Conservation (phyloP, 805 yeast species). For the Yarrowia sp. region DNA sequence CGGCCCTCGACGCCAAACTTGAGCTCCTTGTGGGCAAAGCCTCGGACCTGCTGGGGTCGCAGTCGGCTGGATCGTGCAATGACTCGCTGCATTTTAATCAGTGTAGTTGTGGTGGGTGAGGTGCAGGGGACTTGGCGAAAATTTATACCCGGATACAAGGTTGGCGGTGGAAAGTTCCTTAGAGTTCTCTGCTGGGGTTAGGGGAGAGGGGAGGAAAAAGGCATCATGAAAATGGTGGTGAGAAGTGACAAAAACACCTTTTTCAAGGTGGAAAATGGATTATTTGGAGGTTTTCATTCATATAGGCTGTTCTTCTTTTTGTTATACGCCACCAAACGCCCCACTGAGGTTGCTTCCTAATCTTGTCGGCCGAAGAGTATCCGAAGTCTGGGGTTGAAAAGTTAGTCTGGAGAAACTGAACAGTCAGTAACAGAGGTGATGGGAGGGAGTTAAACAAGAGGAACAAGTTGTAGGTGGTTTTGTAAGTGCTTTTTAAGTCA, state of each 20-base stretch:
- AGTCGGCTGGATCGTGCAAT: slow-evolving; percentile 30
- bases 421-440: too few relatives aligned
- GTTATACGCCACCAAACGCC: too few relatives aligned
- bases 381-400: slow-evolving; percentile 26
- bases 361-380: slow-evolving; percentile 17
- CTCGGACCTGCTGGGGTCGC: slow-evolving; percentile 37
- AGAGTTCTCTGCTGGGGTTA: slow-evolving; percentile 27
- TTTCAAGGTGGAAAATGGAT: too few relatives aligned
- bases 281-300: too few relatives aligned
- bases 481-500: too few relatives aligned
- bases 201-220: not conserved
- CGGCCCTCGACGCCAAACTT: slow-evolving; percentile 97
- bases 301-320: too few relatives aligned
- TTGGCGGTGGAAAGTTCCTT: slow-evolving; percentile 21
- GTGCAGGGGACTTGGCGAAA: slow-evolving; percentile 14
- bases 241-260: too few relatives aligned
- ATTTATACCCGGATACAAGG: slow-evolving; percentile 2
- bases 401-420: not conserved
- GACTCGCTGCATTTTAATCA: slow-evolving; percentile 32
- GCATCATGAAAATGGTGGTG: not conserved
- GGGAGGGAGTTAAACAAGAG: too few relatives aligned
- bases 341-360: too few relatives aligned
- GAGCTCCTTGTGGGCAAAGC: slow-evolving; percentile 74
- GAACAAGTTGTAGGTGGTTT: too few relatives aligned
- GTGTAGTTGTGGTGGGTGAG: not conserved